These are phyloP conservation scores for Globisporangium heterothallicum DNA, from an alignment of 352 stramenopile species.

Conservation along the genomic window DNA sequence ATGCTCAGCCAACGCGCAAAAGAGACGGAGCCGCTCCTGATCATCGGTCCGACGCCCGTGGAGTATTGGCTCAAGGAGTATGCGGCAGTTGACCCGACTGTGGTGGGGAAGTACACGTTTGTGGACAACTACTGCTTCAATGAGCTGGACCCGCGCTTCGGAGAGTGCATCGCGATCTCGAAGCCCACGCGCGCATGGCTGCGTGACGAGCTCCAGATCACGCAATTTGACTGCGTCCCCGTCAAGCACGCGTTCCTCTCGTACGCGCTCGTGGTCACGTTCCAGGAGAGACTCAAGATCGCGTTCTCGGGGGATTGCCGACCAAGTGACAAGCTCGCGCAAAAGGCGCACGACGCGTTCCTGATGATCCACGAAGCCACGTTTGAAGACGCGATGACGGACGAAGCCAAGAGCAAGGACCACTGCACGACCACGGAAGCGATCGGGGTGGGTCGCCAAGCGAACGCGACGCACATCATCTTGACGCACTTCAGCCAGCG, in stretches of 20 bases:
- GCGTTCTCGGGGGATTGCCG: constrained; percentile 95
- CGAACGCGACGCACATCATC: constrained; percentile 83
- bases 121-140: constrained; percentile 87
- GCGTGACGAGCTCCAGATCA: constrained; percentile 32
- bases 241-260: constrained; percentile 89
- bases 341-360: constrained; percentile 56
- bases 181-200: constrained; percentile 39
- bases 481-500: constrained; percentile 96
- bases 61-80: constrained; percentile 92
- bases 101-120: constrained; percentile 86
- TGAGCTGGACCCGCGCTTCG: constrained; percentile 31
- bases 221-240: constrained; percentile 52
- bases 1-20: constrained; percentile 75
- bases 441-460: constrained; percentile 65
- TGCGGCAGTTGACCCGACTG: constrained; percentile 56
- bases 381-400: constrained; percentile 92
- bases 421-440: constrained; percentile 95
- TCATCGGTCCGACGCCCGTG: constrained; percentile 91
- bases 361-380: constrained; percentile 97
- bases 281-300: constrained; percentile 65
- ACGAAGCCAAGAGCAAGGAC: constrained; percentile 91
- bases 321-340: constrained; percentile 66
- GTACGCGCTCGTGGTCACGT: constrained; percentile 87
- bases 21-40: constrained; percentile 63
- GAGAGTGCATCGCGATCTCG: constrained; percentile 24